Evolutionary conservation across 208 protist genomes (phyloP).

Genomic region (Angomonas deanei): DNA sequence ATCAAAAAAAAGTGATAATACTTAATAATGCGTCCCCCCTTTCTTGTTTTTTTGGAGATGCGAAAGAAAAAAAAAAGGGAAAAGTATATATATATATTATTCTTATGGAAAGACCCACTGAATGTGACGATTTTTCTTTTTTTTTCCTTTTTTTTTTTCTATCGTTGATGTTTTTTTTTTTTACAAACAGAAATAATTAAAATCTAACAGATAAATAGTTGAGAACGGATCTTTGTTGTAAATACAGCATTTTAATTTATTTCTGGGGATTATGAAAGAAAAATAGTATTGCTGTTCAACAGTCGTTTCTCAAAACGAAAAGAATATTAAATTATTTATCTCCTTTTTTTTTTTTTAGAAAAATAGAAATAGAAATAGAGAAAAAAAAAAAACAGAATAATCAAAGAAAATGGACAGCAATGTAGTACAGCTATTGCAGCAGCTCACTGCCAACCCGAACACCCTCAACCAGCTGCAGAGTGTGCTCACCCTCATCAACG

Average conservation of each 20-base stretch:
- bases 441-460: slow-evolving; percentile 59
- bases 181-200: too few relatives aligned
- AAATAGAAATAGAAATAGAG: neutral
- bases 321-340: neutral
- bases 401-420: slow-evolving; percentile 38
- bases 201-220: too few relatives aligned
- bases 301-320: neutral
- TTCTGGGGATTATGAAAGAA: too few relatives aligned
- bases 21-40: neutral
- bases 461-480: slow-evolving; percentile 57
- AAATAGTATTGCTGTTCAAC: neutral
- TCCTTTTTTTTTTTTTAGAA: slow-evolving; percentile 8
- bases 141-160: slow-evolving; percentile 10
- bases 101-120: slow-evolving; percentile 10
- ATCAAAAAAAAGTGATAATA: slow-evolving; percentile 7
- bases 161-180: slow-evolving; percentile 19
- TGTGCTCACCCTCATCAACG: slow-evolving; percentile 34
- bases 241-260: too few relatives aligned
- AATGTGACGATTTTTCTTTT: slow-evolving; percentile 10
- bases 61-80: slow-evolving; percentile 1
- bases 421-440: slow-evolving; percentile 49
- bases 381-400: slow-evolving; percentile 26
- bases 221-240: neutral
- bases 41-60: neutral
- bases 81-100: neutral